Evolutionary conservation across 176 grass and related monocot genomes (phyloP).

Genomic region (Calamus simplicifolius): DNA sequence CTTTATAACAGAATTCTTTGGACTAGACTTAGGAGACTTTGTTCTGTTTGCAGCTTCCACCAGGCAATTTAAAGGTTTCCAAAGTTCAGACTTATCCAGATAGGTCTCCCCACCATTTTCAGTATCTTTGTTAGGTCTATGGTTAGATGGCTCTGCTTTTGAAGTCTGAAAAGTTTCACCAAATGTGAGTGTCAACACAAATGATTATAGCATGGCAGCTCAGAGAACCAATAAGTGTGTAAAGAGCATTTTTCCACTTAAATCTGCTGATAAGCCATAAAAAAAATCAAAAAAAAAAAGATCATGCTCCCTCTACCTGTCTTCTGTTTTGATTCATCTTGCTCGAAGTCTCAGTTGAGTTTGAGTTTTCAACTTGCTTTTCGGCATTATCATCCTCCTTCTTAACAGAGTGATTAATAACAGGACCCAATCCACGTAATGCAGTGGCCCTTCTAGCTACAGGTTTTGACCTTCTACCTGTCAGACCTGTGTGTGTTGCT

Average conservation of each 20-base stretch:
- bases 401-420: slow-evolving; percentile 43
- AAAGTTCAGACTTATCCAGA: slow-evolving; percentile 53
- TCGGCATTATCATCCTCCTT: slow-evolving; percentile 41
- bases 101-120: slow-evolving; percentile 29
- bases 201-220: too few species aligned
- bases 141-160: slow-evolving; percentile 40
- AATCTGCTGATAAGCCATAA: neutral
- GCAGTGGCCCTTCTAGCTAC: slow-evolving; percentile 57
- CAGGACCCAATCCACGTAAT: slow-evolving; percentile 31
- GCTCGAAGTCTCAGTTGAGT: slow-evolving; percentile 30
- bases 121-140: slow-evolving; percentile 36
- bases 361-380: slow-evolving; percentile 31
- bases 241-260: neutral
- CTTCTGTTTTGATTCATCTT: slow-evolving; percentile 40
- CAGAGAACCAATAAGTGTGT: too few species aligned
- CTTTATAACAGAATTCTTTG: slow-evolving; percentile 46
- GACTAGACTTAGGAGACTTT: slow-evolving; percentile 41
- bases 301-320: slow-evolving; percentile 27
- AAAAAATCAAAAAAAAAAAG: too few species aligned
- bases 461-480: slow-evolving; percentile 55
- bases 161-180: slow-evolving; percentile 36
- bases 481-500: slow-evolving; percentile 41
- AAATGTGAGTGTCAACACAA: neutral
- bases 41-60: slow-evolving; percentile 69
- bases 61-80: slow-evolving; percentile 79